A percentile compares a stretch with the other conserved stretches of the same genome.
Conservation (phyloP, 768 basidiomycete genomes). For the Rhizopogon rudus region DNA sequence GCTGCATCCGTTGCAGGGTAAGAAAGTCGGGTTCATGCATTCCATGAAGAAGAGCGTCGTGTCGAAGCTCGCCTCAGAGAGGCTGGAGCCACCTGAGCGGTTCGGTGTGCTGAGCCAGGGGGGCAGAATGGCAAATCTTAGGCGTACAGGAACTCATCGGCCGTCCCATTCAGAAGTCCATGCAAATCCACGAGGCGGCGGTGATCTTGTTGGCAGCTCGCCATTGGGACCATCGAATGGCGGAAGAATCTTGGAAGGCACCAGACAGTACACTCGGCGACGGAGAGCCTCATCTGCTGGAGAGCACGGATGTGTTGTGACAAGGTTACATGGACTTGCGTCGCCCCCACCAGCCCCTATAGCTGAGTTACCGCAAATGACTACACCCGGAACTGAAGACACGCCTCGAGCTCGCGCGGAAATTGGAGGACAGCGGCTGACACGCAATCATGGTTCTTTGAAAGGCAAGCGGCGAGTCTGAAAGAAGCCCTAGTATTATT, state of each 20-base stretch:
- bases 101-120: background rate
- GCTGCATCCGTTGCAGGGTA: slow-evolving; percentile 58
- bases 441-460: background rate
- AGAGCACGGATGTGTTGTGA: slow-evolving; percentile 18
- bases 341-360: background rate
- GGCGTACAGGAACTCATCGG: slow-evolving; percentile 6
- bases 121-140: background rate
- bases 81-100: slow-evolving; percentile 41
- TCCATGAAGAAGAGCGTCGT: slow-evolving; percentile 66
- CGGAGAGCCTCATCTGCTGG: slow-evolving; percentile 46
- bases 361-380: background rate
- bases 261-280: slow-evolving; percentile 21
- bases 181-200: slow-evolving; percentile 6
- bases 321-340: slow-evolving; percentile 3
- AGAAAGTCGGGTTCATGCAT: slow-evolving; percentile 64
- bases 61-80: slow-evolving; percentile 61
- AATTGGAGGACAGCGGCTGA: background rate
- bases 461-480: background rate
- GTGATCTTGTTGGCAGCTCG: slow-evolving; percentile 7
- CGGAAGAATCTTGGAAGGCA: background rate
- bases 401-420: background rate
- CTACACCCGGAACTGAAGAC: background rate
- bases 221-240: slow-evolving; percentile 3
- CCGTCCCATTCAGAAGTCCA: slow-evolving; percentile 21
- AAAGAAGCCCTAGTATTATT: background rate